Evolutionary conservation across 1,284 basidiomycete genomes (phyloP), one percentile per base, ranked within the genome.

Genomic region (Puccinia brachypodii): DNA sequence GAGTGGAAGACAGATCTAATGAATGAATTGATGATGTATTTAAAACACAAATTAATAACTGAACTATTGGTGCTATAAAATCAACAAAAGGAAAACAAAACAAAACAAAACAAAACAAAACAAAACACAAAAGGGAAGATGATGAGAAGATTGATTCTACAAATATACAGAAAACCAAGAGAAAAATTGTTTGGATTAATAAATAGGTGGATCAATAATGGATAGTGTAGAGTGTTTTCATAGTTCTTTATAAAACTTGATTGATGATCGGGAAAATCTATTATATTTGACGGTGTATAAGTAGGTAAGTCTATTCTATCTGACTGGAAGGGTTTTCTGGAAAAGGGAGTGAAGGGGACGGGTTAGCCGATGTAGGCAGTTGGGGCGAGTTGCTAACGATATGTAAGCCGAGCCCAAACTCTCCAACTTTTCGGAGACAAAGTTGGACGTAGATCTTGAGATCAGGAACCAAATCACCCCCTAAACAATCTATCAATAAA

Each of bases 351-450:
- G 40, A 50, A 47, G 44, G 19, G 16, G 68, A 58, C 36, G 44
- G 14, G 31, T 38, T n/a, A 16, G 33, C 68, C 14, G 16, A n/a
- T n/a, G n/a, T 28, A 36, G 25, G 40, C 11, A 40, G 9, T 72
- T 53, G 69, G 8, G 50, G 50, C 42, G 16, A 47, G 31, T 72
- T n/a, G 2, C 44, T 28, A 25, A 3, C 1, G n/a, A 64, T 16
- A 28, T 60, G 28, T 11, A 73, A 60, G 0, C 79, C 71, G 7
- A 81, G 40, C 13, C 50, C 79, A 56, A 74, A 31, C 40, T 62
- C 40, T 19, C 58, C 79, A 14, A 81, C 79, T 38, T 73, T 71
- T n/a, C 71, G 60, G 31, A 81, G 53, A 50, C 79, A 81, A 28
- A 64, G n/a, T 22, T 81, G 71, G 33, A 81, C 58, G 36, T 74